phyloP scores from a whole-genome alignment of 1,139 yeast species.

The Pichia terricola region DNA sequence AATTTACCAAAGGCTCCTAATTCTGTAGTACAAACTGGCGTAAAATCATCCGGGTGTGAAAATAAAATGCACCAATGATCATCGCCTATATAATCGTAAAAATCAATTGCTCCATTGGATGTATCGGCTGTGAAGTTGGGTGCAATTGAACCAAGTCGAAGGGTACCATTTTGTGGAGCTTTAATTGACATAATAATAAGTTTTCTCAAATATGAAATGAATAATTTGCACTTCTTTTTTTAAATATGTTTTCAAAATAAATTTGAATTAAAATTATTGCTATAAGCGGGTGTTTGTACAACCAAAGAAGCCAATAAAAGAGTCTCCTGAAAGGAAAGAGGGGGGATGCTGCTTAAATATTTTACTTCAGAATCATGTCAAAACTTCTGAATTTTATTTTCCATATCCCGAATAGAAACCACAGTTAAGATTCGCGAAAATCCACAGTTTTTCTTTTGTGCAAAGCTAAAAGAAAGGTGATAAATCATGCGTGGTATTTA shows the following conservation, averaged over 20 bases:
- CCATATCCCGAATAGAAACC: too few species aligned
- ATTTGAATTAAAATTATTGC: background rate
- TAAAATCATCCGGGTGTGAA: constrained; percentile 83
- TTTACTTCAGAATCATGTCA: too few species aligned
- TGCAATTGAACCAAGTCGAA: constrained; percentile 57
- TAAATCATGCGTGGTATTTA: too few species aligned
- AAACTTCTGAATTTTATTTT: too few species aligned
- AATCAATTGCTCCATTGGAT: constrained; percentile 63
- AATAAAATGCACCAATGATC: constrained; percentile 71
- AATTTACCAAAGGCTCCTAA: constrained; percentile 79
- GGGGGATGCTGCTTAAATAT: too few species aligned
- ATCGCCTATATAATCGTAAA: constrained; percentile 61
- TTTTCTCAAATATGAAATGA: background rate
- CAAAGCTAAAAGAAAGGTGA: too few species aligned
- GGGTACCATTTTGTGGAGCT: constrained; percentile 20
- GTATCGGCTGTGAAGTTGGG: constrained; percentile 73
- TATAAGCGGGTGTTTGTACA: background rate
- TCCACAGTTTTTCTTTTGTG: too few species aligned
- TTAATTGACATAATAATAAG: constrained; percentile 19
- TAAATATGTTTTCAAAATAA: too few species aligned
- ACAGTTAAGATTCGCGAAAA: too few species aligned
- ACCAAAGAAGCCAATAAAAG: background rate
- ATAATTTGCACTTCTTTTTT: background rate
- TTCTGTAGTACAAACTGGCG: constrained; percentile 88
- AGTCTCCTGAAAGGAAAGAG: too few species aligned